Evolutionary conservation across 1,284 basidiomycete genomes (phyloP).

Genomic region (Austropuccinia psidii): DNA sequence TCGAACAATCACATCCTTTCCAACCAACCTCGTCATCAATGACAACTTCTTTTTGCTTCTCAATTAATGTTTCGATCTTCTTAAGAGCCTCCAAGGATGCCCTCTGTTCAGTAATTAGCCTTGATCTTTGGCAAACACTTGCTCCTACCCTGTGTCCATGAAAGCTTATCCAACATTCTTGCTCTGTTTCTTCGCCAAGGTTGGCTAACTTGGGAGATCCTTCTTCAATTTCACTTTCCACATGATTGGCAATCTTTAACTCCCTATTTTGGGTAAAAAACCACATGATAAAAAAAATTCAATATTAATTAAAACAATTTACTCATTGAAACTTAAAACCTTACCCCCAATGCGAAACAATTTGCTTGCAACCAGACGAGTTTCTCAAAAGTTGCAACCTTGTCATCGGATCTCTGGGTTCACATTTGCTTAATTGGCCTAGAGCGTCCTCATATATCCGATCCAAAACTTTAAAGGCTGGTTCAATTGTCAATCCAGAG

Average conservation of each 20-base stretch:
- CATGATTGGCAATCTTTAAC: neutral
- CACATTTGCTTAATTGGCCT: neutral
- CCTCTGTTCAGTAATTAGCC: conserved; percentile 26
- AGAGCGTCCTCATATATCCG: conserved; percentile 59
- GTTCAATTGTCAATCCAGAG: conserved; percentile 62
- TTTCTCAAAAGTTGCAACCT: neutral
- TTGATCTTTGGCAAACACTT: conserved; percentile 8
- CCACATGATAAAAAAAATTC: neutral
- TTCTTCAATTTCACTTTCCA: neutral
- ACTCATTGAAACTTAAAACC: neutral
- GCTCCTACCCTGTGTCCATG: conserved; percentile 16
- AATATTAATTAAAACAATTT: neutral
- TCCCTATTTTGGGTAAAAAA: neutral
- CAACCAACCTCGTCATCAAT: too few species aligned
- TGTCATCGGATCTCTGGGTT: conserved; percentile 4
- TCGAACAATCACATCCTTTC: too few species aligned
- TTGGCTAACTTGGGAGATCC: neutral
- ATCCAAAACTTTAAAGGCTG: conserved; percentile 57
- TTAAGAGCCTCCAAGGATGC: conserved; percentile 12
- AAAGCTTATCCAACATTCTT: conserved; percentile 16
- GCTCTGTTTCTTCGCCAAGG: neutral
- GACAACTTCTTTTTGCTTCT: too few species aligned
- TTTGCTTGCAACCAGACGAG: neutral
- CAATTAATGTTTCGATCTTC: too few species aligned
- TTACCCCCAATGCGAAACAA: too few species aligned